Percentiles rank a stretch among this genome's conserved stretches.
Evolutionary conservation across 768 basidiomycete genomes (phyloP).

Genomic region (Suillus alpinus): DNA sequence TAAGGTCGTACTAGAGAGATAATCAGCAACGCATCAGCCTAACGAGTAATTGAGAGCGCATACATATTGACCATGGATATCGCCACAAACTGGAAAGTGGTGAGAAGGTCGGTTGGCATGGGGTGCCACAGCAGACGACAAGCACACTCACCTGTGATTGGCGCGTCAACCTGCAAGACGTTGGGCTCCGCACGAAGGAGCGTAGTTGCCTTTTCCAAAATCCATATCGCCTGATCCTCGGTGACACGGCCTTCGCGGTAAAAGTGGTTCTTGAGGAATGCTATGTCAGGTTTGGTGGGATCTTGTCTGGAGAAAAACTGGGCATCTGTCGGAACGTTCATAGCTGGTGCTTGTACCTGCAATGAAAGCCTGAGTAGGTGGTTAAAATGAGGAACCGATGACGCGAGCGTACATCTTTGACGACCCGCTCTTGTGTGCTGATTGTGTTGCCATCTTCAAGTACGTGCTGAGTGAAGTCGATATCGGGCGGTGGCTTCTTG

Average conservation of each 20-base stretch:
- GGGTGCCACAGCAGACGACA: background rate
- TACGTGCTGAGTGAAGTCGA: conserved; percentile 90
- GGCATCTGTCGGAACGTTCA: conserved; percentile 85
- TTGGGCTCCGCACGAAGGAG: conserved; percentile 84
- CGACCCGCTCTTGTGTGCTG: conserved; percentile 91
- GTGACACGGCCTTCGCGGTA: conserved; percentile 93
- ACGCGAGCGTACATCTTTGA: conserved; percentile 77
- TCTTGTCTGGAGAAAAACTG: conserved; percentile 90
- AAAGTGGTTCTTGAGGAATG: conserved; percentile 98
- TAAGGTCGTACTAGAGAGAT: conserved; percentile 75
- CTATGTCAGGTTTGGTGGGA: conserved; percentile 88
- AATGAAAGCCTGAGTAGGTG: background rate
- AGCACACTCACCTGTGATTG: conserved; percentile 76
- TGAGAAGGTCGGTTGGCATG: conserved; percentile 4
- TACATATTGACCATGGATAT: conserved; percentile 99
- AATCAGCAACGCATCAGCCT: conserved; percentile 5
- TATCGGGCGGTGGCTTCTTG: conserved; percentile 50
- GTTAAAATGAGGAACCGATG: conserved; percentile 8
- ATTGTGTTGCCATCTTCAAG: conserved; percentile 91
- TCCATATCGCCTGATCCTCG: conserved; percentile 94
- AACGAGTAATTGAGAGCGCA: conserved; percentile 27
- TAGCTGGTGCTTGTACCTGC: conserved; percentile 97
- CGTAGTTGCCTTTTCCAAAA: conserved; percentile 84
- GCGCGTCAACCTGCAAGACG: conserved; percentile 91
- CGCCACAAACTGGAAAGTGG: conserved; percentile 74